Evolutionary conservation across 805 yeast genomes (phyloP), one percentile per base, ranked within the genome.

Genomic region (Saccharomycopsis capsularis): DNA sequence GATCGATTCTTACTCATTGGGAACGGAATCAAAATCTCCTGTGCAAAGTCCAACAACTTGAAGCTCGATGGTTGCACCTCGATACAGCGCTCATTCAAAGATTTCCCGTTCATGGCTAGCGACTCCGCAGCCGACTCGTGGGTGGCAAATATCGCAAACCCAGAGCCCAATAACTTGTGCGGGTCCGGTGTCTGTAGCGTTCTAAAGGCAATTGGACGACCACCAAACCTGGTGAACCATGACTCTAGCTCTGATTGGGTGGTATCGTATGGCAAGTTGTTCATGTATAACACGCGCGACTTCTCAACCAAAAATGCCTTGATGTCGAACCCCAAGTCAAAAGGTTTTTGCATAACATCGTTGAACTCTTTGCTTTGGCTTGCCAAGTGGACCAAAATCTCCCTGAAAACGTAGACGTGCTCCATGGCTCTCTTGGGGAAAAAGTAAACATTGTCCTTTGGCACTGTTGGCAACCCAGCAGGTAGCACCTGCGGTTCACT

Each of bases 141-240:
- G 2, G 83, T 74, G 2, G 82, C 73, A 63, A 89, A 89, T 7
- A 88, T 83, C 1, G 86, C 95, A 70, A 88, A 90, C 1, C 96
- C 97, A 3, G 86, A 72, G 16, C 78, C 68, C 9, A 74, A 65
- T 48, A 82, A 69, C 56, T 70, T 74, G 48, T 69, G 69, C 48
- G 69, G 72, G 44, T 74, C 81, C 23, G 80, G 74, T n/a, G 78
- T 74, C 59, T 81, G 81, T 45, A 89, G 70, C 0, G 93, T 81
- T 95, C 96, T 88, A 62, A 88, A 86, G 11, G 95, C 93, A 44
- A 85, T 74, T 1, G 96, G 95, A 44, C 90, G 73, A 1, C 87
- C 84, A 2, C 95, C 95, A 62, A 76, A 82, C 61, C 85, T 93
- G 3, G 88, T 79, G 62, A 88, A 89, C 96, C 96, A 90, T 29